Percentiles rank a stretch among this genome's conserved stretches.
Conservation (phyloP, 768 basidiomycete species). For the Xanthoconium stramineum region DNA sequence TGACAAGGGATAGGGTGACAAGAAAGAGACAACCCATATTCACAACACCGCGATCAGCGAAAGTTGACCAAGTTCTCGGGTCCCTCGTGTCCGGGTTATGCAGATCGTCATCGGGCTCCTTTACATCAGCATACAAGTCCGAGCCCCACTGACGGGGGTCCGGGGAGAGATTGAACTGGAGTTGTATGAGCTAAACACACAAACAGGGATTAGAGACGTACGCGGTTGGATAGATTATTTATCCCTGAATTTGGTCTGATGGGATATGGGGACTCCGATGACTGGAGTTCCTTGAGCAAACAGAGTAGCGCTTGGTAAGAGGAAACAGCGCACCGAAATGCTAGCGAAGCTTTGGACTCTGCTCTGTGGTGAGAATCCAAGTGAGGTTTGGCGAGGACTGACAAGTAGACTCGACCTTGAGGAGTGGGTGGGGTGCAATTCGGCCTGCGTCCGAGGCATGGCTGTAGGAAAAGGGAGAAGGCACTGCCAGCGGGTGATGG, state of each 20-base stretch:
- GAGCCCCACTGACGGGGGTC: slow-evolving; percentile 70
- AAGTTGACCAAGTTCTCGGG: slow-evolving; percentile 36
- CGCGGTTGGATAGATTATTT: slow-evolving; percentile 43
- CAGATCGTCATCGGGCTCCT: slow-evolving; percentile 69
- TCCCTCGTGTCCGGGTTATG: slow-evolving; percentile 57
- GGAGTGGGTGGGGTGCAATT: background rate
- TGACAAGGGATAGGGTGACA: slow-evolving; percentile 45
- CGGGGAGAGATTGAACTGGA: slow-evolving; percentile 59
- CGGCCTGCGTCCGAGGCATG: slow-evolving; percentile 17
- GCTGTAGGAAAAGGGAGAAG: background rate
- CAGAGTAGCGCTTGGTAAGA: background rate
- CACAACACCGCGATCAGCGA: slow-evolving; percentile 59
- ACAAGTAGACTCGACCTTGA: slow-evolving; percentile 14
- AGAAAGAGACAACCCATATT: slow-evolving; percentile 71
- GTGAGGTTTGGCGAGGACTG: background rate
- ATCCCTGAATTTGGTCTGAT: slow-evolving; percentile 36
- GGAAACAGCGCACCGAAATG: slow-evolving; percentile 15
- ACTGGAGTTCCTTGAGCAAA: slow-evolving; percentile 11
- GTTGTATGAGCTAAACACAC: background rate
- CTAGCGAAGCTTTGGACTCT: slow-evolving; percentile 28
- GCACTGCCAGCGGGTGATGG: background rate
- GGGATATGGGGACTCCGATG: slow-evolving; percentile 39
- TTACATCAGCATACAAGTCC: slow-evolving; percentile 48
- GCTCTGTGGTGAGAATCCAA: slow-evolving; percentile 15
- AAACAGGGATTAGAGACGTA: slow-evolving; percentile 14